Conservation (phyloP, 2,329 filamentous ascomycete species). For the Paraphaeosphaeria minitans region DNA sequence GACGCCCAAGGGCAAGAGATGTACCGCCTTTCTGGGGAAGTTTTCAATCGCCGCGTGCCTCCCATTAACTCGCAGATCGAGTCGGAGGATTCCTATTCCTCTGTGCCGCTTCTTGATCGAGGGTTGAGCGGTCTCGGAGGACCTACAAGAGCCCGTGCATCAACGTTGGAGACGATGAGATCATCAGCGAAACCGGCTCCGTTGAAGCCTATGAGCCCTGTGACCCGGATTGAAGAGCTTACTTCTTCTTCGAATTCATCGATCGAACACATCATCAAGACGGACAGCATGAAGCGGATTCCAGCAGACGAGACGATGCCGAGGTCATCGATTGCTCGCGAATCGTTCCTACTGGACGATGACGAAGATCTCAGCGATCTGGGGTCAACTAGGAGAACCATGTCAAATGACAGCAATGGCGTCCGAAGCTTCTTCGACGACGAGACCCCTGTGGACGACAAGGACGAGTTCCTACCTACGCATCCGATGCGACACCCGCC, state of each 20-base stretch:
- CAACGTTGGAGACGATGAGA: constrained; percentile 53
- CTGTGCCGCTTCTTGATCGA: constrained; percentile 76
- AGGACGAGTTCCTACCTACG: constrained; percentile 32
- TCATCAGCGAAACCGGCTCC: constrained; percentile 50
- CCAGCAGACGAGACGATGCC: constrained; percentile 52
- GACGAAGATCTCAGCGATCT: constrained; percentile 61
- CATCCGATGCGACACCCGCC: constrained; percentile 48
- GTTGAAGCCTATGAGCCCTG: constrained; percentile 29
- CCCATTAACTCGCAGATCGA: constrained; percentile 53
- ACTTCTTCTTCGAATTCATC: constrained; percentile 53
- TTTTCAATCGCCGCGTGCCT: constrained; percentile 33
- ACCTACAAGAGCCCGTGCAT: constrained; percentile 22
- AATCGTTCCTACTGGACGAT: constrained; percentile 59
- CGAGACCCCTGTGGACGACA: constrained; percentile 46
- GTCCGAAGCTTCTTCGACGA: constrained; percentile 58
- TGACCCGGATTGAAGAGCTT: constrained; percentile 20
- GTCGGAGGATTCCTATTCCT: constrained; percentile 76
- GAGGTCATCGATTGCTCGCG: constrained; percentile 30
- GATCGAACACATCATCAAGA: constrained; percentile 57
- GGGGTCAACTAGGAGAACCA: constrained; percentile 56
- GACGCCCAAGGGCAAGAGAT: constrained; percentile 37
- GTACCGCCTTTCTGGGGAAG: constrained; percentile 40
- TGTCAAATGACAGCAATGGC: constrained; percentile 46
- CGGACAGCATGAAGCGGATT: constrained; percentile 57
- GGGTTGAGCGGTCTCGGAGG: constrained; percentile 49